Conservation (phyloP, 176 grass and related monocot species). For the Zoysia japonica region DNA sequence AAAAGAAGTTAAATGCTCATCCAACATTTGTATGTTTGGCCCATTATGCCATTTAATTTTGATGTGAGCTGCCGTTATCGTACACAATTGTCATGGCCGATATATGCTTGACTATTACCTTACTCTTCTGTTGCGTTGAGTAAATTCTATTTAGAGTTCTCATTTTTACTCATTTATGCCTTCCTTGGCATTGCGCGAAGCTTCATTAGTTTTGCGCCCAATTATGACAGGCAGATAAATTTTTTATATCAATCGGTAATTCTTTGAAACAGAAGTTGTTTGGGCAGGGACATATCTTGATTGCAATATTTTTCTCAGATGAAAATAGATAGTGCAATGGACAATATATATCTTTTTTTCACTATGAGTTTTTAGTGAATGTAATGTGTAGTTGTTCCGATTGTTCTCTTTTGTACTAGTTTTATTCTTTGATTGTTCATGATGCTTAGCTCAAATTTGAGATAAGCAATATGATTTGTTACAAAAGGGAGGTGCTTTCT, state of each 20-base stretch:
- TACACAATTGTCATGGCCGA: slow-evolving; percentile 1
- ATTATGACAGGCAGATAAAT: background rate
- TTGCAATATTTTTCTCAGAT: background rate
- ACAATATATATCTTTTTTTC: background rate
- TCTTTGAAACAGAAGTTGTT: background rate
- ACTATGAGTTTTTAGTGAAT: background rate
- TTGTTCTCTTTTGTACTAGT: background rate
- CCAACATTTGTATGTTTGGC: background rate
- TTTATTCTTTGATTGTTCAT: background rate
- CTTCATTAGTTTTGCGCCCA: background rate
- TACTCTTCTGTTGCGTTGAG: background rate
- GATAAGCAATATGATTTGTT: no score
- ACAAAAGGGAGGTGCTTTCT: background rate
- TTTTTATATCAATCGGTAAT: background rate
- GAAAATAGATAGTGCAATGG: background rate
- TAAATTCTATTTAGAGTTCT: background rate
- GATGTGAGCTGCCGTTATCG: slow-evolving; percentile 9
- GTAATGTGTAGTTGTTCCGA: background rate
- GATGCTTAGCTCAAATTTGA: no score
- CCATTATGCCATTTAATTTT: slow-evolving; percentile 9
- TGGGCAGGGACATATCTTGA: background rate
- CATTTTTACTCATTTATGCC: slow-evolving; percentile 13
- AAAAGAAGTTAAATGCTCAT: background rate
- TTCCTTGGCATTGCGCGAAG: background rate
- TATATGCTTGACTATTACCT: background rate